Conservation (phyloP, 1,284 basidiomycete genomes). For the Trichosporon sp. region DNA sequence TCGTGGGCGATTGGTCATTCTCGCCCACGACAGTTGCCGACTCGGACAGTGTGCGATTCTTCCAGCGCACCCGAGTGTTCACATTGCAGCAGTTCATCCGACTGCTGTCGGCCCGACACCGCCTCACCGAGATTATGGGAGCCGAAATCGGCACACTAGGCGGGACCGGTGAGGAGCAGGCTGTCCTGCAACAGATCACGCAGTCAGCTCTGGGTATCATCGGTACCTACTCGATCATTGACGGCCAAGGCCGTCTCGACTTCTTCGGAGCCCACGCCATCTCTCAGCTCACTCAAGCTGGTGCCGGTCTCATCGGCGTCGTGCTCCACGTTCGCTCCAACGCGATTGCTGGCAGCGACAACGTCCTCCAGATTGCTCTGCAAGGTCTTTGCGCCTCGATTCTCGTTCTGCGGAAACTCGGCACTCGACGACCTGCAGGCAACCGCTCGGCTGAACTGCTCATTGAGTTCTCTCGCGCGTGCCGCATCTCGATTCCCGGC, state of each 20-base stretch:
- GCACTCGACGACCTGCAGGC: constrained; percentile 28
- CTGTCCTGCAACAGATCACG: constrained; percentile 28
- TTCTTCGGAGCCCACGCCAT: constrained; percentile 37
- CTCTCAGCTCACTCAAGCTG: constrained; percentile 33
- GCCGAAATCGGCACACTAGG: background rate
- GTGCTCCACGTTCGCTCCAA: constrained; percentile 27
- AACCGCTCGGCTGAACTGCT: constrained; percentile 29
- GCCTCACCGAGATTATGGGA: constrained; percentile 25
- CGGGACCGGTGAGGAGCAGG: constrained; percentile 16
- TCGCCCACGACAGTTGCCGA: constrained; percentile 28
- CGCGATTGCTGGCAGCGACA: constrained; percentile 15
- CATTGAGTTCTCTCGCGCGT: constrained; percentile 29
- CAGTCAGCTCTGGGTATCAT: constrained; percentile 31
- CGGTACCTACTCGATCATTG: constrained; percentile 34
- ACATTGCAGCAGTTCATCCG: constrained; percentile 32
- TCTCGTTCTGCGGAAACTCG: constrained; percentile 25
- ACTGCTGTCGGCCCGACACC: constrained; percentile 27
- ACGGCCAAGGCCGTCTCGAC: constrained; percentile 28
- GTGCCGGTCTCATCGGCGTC: constrained; percentile 33
- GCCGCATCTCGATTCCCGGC: constrained; percentile 24
- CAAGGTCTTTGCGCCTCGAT: constrained; percentile 31
- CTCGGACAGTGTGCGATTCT: constrained; percentile 32
- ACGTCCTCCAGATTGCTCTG: constrained; percentile 22
- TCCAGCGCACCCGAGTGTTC: constrained; percentile 33
- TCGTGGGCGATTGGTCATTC: constrained; percentile 33